Evolutionary conservation across 495 filamentous ascomycete species (phyloP).

Genomic region (Neurospora sp.): DNA sequence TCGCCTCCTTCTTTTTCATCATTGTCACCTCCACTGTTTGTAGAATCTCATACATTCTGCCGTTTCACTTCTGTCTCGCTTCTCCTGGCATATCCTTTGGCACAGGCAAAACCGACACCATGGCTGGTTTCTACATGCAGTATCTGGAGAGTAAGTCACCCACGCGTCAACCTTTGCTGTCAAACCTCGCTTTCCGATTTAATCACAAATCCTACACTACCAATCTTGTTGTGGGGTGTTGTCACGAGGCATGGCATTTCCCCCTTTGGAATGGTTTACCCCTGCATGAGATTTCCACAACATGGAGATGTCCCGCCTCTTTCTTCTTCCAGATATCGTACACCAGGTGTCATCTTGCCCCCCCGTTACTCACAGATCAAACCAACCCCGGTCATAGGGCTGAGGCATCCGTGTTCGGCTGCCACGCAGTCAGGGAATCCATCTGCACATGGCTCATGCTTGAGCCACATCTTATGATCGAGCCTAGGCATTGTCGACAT

Average conservation of each 20-base stretch:
- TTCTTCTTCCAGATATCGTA: conserved; percentile 17
- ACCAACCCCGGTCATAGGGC: conserved; percentile 17
- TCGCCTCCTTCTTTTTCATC: conserved; percentile 16
- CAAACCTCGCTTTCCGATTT: not conserved
- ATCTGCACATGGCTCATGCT: conserved; percentile 1
- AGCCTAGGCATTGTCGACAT: not conserved
- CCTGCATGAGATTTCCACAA: conserved; percentile 19
- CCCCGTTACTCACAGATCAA: conserved; percentile 11
- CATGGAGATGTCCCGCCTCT: conserved; percentile 11
- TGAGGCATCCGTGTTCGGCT: conserved; percentile 33
- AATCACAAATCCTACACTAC: conserved; percentile 8
- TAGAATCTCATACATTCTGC: conserved; percentile 6
- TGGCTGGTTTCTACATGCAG: conserved; percentile 54
- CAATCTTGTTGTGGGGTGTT: conserved; percentile 16
- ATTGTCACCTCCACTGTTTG: conserved; percentile 14
- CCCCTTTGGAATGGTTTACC: conserved; percentile 13
- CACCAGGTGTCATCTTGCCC: conserved; percentile 6
- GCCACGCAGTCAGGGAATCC: conserved; percentile 27
- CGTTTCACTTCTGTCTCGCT: conserved; percentile 10
- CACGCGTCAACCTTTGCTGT: not conserved
- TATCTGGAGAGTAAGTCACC: conserved; percentile 52
- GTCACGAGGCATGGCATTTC: conserved; percentile 16
- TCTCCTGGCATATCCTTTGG: conserved; percentile 1
- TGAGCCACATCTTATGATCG: not conserved
- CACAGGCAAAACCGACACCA: conserved; percentile 27